Base-by-base conservation (phyloP, 2,329 filamentous ascomycete species). In the Fusarium armeniacum region DNA sequence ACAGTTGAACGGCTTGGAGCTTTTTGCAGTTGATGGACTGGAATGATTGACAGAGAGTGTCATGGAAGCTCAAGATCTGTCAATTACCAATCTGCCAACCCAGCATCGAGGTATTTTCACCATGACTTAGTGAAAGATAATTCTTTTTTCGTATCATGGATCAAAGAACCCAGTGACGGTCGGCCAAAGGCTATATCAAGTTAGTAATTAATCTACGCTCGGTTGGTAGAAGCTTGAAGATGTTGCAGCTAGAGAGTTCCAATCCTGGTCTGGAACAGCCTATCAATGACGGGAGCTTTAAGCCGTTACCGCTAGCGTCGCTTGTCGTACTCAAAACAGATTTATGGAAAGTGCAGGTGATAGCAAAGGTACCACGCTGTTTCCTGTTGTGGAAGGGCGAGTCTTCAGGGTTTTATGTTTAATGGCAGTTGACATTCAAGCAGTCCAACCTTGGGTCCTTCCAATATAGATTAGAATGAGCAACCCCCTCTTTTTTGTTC, bases 261-360 rank as follows among this genome's bases (percentile, higher is more conserved):
- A 41, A 66, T 57, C 62, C 66, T 53, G 36, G 62, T 15, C 26
- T 55, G 26, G 26, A 67, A 35, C 33, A 18, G 9, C 67, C 67
- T 67, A 70, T 70, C 50, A 58, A 32, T 41, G 22, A 32, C 18
- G 26, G 32, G 20, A 22, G 22, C n/a, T 40, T 35, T 26, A 35
- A 52, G 49, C 66, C 67, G 62, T 58, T 63, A 41, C n/a, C 51
- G 47, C 54, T 70, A 69, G 58, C 67, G 66, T 62, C 54, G 61
- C 51, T 53, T 44, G 50, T 45, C 65, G 35, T 35, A 35, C 59
- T 62, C 40, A 58, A 62, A 45, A 38, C 32, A 41, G 52, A 55
- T 62, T 50, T 30, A 26, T 36, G 50, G 40, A 54, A 56, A 53
- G 32, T 51, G 49, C 66, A 70, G 62, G 62, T 63, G 67, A 57